Conservation (phyloP, 2,329 filamentous ascomycete species). For the Fusarium euwallaceae region DNA sequence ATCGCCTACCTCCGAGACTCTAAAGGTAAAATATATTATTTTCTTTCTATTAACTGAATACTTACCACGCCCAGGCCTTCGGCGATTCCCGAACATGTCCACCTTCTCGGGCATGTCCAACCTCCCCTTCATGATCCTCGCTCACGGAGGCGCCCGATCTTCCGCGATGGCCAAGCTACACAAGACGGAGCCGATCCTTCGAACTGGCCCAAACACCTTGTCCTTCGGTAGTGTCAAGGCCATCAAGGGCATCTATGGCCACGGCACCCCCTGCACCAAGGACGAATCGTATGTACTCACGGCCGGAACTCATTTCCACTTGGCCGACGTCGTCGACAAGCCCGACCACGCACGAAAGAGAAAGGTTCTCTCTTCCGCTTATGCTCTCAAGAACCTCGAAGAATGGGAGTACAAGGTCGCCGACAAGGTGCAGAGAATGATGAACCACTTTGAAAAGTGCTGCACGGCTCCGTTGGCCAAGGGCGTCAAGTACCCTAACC, state of each 20-base stretch:
- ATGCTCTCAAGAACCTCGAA: constrained; percentile 66
- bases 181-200: constrained; percentile 52
- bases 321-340: constrained; percentile 66
- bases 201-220: constrained; percentile 42
- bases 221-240: constrained; percentile 36
- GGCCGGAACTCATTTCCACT: constrained; percentile 62
- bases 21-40: background rate
- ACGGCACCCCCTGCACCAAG: constrained; percentile 63
- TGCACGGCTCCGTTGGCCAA: constrained; percentile 55
- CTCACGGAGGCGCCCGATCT: constrained; percentile 55
- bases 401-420: constrained; percentile 67
- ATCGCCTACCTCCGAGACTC: background rate
- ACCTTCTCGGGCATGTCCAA: constrained; percentile 35
- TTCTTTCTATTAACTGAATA: background rate
- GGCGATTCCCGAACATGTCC: constrained; percentile 34
- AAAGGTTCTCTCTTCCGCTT: constrained; percentile 62
- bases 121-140: constrained; percentile 26
- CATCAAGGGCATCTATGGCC: constrained; percentile 54
- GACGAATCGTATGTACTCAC: constrained; percentile 59
- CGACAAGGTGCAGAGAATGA: constrained; percentile 62
- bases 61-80: constrained; percentile 26
- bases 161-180: constrained; percentile 62
- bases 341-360: constrained; percentile 64
- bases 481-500: constrained; percentile 37
- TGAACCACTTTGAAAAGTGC: constrained; percentile 57